Evolutionary conservation across 2,329 filamentous ascomycete genomes (phyloP), one percentile per base, ranked within the genome.

Genomic region (Tricladium varicosporioides): DNA sequence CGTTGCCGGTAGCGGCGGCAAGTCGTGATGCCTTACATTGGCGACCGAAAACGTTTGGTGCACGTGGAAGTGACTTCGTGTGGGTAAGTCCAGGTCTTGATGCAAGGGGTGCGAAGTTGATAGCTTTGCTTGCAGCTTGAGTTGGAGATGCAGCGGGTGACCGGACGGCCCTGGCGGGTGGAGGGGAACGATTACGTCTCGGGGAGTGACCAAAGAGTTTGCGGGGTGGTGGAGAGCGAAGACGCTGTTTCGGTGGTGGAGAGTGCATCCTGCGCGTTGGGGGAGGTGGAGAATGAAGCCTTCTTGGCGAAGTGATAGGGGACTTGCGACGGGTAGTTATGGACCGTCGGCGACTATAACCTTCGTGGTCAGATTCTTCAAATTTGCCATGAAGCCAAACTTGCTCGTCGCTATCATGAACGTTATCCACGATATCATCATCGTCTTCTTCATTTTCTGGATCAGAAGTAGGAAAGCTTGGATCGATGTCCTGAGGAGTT

Each of bases 401-500:
- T 49, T 86, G 78, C 33, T 86, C 83, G 40, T 91, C 88, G 65
- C 86, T 91, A 16, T 86, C 84, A 53, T 85, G 73, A 2, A 78
- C 76, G 47, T 78, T 66, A 71, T 84, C 57, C 69, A 77, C 66
- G 69, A 86, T 72, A 72, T 82, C 80, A 53, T 90, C 86, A 43
- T 90, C 85, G 40, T 91, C 89, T 48, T 90, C 89, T 27, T 93
- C 87, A 63, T 92, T 86, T 65, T 99, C 94, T 0, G 88, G 89
- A 65, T 97, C 94, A 0, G 92, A 96, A 0, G 92, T 92, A 0
- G 94, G 94, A 71, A 99, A 99, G 69, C 92, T 97, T 1, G 94
- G 94, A 69, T 99, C 94, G 59, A 97, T 96, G 66, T 97, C 94
- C 70, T 97, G 94, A n/a, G 94, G 93, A 31, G 93, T 91, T 31